These are phyloP conservation scores for Ormosia emarginata DNA, from an alignment of 306 rosid species.

Conservation along the genomic window DNA sequence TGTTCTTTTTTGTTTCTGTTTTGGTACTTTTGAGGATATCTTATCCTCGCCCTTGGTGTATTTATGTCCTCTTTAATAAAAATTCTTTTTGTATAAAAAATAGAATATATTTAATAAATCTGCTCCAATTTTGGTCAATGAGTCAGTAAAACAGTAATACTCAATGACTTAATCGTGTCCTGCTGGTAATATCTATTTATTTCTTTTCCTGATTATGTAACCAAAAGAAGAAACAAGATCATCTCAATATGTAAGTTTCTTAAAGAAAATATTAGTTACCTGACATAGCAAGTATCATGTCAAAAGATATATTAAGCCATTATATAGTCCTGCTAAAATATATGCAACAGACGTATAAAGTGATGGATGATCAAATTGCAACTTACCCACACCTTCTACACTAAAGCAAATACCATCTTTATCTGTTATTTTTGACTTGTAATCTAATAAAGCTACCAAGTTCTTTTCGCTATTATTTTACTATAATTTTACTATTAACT, in stretches of 20 bases:
- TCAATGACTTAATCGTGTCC: neutral
- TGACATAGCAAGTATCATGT: neutral
- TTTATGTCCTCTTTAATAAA: neutral
- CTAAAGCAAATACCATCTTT: neutral
- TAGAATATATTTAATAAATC: neutral
- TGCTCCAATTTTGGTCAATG: neutral
- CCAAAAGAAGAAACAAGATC: neutral
- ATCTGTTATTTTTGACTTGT: neutral
- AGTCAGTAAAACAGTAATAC: neutral
- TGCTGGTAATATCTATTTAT: neutral
- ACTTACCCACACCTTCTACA: neutral
- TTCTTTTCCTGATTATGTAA: neutral
- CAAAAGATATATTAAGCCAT: neutral
- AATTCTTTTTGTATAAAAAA: neutral
- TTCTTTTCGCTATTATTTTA: neutral
- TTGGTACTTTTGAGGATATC: neutral
- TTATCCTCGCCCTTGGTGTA: neutral
- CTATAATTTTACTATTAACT: neutral
- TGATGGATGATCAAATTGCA: neutral
- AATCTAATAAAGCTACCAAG: neutral
- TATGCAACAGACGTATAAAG: neutral
- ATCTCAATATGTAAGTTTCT: neutral
- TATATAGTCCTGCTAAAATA: neutral
- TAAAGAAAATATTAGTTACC: neutral
- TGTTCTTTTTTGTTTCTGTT: neutral